Evolutionary conservation across 805 yeast genomes (phyloP).

Genomic region (Wickerhamia fluorescens): DNA sequence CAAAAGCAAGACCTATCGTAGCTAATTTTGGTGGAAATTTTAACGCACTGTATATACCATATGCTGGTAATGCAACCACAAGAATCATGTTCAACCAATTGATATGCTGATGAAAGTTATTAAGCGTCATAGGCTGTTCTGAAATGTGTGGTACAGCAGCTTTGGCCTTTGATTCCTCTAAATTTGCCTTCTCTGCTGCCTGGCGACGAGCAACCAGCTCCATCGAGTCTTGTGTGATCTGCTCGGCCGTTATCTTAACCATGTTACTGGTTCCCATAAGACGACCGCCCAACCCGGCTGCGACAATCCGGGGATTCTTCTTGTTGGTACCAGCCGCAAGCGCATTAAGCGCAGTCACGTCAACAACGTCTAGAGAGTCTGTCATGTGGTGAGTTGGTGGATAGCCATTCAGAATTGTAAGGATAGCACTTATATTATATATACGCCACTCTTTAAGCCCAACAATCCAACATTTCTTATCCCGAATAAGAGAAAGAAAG

Average conservation of each 20-base stretch:
- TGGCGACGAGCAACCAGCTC: constrained; percentile 21
- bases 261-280: constrained; percentile 77
- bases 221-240: constrained; percentile 46
- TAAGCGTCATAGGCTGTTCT: constrained; percentile 70
- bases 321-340: constrained; percentile 79
- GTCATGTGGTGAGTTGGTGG: constrained; percentile 2
- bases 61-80: constrained; percentile 53
- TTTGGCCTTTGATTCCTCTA: constrained; percentile 21
- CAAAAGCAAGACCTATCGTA: constrained; percentile 47
- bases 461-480: background rate
- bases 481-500: too few relatives aligned
- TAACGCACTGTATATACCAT: constrained; percentile 43
- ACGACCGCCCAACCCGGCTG: constrained; percentile 67
- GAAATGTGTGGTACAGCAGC: constrained; percentile 44
- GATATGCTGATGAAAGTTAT: constrained; percentile 67
- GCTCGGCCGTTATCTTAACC: constrained; percentile 62
- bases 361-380: constrained; percentile 33
- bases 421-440: too few relatives aligned
- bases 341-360: constrained; percentile 64
- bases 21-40: constrained; percentile 43
- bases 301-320: constrained; percentile 63
- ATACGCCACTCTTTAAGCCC: constrained; percentile 3
- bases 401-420: too few relatives aligned
- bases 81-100: constrained; percentile 72
- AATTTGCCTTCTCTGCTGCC: constrained; percentile 27